A percentile compares a stretch with the other conserved stretches of the same genome.
Evolutionary conservation across 2,329 filamentous ascomycete genomes (phyloP).

Genomic region (Dactylellina sp.): DNA sequence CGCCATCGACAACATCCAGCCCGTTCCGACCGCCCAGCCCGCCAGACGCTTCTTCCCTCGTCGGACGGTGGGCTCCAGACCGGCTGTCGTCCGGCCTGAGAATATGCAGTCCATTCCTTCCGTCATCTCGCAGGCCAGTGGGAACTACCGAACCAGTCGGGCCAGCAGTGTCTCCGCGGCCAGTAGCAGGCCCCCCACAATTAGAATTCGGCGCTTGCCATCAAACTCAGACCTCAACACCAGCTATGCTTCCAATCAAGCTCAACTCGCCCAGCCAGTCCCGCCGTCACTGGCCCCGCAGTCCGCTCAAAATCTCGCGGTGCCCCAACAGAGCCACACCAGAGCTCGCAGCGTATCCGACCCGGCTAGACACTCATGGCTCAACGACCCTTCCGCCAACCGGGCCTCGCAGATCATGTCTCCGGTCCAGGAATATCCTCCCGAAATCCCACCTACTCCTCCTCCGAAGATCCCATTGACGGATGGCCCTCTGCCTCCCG

Average conservation of each 20-base stretch:
- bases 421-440: conserved; percentile 45
- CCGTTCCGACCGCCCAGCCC: conserved; percentile 2
- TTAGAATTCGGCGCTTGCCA: conserved; percentile 51
- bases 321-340: conserved; percentile 31
- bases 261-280: conserved; percentile 1
- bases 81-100: conserved; percentile 17
- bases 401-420: conserved; percentile 52
- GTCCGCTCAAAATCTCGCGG: conserved; percentile 18
- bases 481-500: conserved; percentile 16
- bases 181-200: conserved; percentile 43
- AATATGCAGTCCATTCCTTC: conserved; percentile 42
- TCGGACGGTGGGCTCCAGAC: conserved; percentile 29
- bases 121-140: conserved; percentile 33
- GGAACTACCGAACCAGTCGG: conserved; percentile 23
- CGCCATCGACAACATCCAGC: conserved; percentile 29
- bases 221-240: conserved; percentile 44
- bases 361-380: conserved; percentile 52
- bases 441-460: conserved; percentile 36
- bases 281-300: conserved; percentile 33
- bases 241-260: conserved; percentile 31
- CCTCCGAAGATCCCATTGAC: conserved; percentile 51
- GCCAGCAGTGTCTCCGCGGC: conserved; percentile 35
- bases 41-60: conserved; percentile 47
- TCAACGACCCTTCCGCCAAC: conserved; percentile 34
- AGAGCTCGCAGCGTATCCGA: conserved; percentile 41